Conservation (phyloP, 78 protist species). For the Polysphondylium violaceum region DNA sequence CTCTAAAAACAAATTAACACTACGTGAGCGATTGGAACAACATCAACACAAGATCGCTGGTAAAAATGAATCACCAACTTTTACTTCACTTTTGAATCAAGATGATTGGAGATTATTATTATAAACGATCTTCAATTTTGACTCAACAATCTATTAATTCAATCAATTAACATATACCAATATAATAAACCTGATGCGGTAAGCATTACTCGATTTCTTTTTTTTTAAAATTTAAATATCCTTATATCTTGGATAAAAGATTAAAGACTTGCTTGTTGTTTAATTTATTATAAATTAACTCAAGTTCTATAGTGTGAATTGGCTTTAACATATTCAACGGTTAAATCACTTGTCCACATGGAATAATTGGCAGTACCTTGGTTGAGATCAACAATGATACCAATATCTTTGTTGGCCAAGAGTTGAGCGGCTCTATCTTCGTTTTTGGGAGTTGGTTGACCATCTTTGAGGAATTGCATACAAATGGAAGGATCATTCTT, state of each 20-base stretch:
- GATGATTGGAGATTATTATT: background rate
- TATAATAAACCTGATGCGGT: too few relatives aligned
- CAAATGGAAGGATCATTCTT: slow-evolving; percentile 57
- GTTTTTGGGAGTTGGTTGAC: slow-evolving; percentile 53
- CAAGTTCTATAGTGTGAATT: slow-evolving; percentile 73
- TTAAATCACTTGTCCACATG: slow-evolving; percentile 79
- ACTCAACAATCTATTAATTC: background rate
- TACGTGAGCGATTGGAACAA: too few relatives aligned
- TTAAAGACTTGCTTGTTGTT: background rate
- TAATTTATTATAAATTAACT: background rate
- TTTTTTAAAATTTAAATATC: too few relatives aligned
- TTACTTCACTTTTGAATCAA: too few relatives aligned
- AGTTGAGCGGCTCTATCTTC: slow-evolving; percentile 61
- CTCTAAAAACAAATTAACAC: too few relatives aligned
- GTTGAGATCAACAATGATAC: slow-evolving; percentile 50
- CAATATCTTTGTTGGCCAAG: slow-evolving; percentile 30
- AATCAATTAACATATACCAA: too few relatives aligned
- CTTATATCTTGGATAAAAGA: too few relatives aligned
- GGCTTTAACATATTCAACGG: slow-evolving; percentile 69
- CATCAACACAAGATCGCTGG: too few relatives aligned
- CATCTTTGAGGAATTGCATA: slow-evolving; percentile 66
- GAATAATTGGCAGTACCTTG: slow-evolving; percentile 22
- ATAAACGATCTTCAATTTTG: background rate
- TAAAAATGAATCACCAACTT: too few relatives aligned
- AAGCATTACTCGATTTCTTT: too few relatives aligned